Percentiles rank a stretch among this genome's conserved stretches.
Evolutionary conservation across 2,329 filamentous ascomycete species (phyloP).

Genomic region (Trichoderma sp.): DNA sequence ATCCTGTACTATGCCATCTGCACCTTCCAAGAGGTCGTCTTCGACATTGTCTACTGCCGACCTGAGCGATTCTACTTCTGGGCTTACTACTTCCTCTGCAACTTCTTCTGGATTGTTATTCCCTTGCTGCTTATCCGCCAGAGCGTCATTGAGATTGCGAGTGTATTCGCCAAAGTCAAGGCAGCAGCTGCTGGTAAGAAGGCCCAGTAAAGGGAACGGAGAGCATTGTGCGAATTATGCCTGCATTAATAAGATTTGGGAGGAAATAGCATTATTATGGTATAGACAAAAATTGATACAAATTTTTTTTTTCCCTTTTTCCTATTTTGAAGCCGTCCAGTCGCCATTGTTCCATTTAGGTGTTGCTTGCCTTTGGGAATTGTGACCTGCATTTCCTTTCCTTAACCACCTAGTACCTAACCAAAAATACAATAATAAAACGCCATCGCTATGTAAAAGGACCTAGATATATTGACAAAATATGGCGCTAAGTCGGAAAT

Average conservation of each 20-base stretch:
- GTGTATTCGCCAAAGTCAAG: constrained; percentile 31
- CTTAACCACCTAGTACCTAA: not conserved
- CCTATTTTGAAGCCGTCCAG: not conserved
- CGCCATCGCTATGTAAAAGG: constrained; percentile 22
- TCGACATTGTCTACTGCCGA: constrained; percentile 44
- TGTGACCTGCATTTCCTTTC: not conserved
- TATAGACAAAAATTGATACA: constrained; percentile 4
- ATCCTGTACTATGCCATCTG: constrained; percentile 51
- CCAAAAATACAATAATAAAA: not conserved
- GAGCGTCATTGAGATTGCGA: constrained; percentile 28
- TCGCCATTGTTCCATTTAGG: too few relatives aligned
- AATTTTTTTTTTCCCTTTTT: not conserved
- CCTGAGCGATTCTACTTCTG: constrained; percentile 53
- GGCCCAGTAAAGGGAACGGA: constrained; percentile 18
- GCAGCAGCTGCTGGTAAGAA: constrained; percentile 27
- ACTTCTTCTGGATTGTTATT: constrained; percentile 53
- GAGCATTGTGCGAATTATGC: not conserved
- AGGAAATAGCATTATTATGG: not conserved
- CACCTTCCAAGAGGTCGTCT: constrained; percentile 40
- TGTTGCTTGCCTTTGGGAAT: not conserved
- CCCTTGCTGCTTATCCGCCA: constrained; percentile 35
- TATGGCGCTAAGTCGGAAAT: not conserved
- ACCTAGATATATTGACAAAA: not conserved
- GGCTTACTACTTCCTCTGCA: constrained; percentile 51
- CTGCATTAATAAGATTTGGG: not conserved